A percentile compares a stretch with the other conserved stretches of the same genome.
phyloP scores from a whole-genome alignment of 169 alveolate species.

The Cryptosporidium tyzzeri region DNA sequence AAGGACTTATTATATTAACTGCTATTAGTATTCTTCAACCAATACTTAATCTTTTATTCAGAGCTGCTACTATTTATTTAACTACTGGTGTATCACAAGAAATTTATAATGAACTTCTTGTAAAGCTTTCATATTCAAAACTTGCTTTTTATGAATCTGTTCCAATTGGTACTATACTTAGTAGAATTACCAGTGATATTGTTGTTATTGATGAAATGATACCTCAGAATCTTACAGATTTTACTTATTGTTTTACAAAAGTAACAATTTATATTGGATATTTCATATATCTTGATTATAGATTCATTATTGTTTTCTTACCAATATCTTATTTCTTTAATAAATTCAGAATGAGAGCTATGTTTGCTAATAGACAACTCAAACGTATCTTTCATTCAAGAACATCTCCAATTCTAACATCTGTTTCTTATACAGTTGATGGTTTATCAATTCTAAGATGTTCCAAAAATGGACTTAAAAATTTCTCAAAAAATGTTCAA shows the following conservation, averaged over 20 bases:
- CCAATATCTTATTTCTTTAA: constrained; percentile 22
- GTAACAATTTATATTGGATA: constrained; percentile 64
- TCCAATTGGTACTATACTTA: constrained; percentile 77
- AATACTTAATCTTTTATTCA: constrained; percentile 31
- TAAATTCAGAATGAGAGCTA: constrained; percentile 27
- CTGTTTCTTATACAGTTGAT: constrained; percentile 43
- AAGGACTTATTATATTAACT: constrained; percentile 26
- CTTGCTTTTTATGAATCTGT: constrained; percentile 60
- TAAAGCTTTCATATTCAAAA: constrained; percentile 58
- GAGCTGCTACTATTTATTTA: constrained; percentile 20
- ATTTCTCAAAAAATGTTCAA: not conserved
- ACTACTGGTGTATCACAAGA: constrained; percentile 20
- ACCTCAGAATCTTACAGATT: constrained; percentile 61
- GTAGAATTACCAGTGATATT: constrained; percentile 77
- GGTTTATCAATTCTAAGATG: constrained; percentile 54
- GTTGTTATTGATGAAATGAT: constrained; percentile 71
- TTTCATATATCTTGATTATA: constrained; percentile 45
- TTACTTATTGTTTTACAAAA: constrained; percentile 24
- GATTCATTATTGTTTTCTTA: constrained; percentile 28
- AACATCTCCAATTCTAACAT: constrained; percentile 52
- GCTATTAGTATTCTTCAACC: constrained; percentile 46
- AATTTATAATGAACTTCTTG: constrained; percentile 58
- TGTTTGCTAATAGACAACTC: constrained; percentile 48
- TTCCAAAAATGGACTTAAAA: constrained; percentile 27
- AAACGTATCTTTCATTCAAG: constrained; percentile 59